A percentile compares a stretch with the other conserved stretches of the same genome.
Evolutionary conservation across 2,329 filamentous ascomycete genomes (phyloP).

Genomic region (Drechslerella stenobrocha): DNA sequence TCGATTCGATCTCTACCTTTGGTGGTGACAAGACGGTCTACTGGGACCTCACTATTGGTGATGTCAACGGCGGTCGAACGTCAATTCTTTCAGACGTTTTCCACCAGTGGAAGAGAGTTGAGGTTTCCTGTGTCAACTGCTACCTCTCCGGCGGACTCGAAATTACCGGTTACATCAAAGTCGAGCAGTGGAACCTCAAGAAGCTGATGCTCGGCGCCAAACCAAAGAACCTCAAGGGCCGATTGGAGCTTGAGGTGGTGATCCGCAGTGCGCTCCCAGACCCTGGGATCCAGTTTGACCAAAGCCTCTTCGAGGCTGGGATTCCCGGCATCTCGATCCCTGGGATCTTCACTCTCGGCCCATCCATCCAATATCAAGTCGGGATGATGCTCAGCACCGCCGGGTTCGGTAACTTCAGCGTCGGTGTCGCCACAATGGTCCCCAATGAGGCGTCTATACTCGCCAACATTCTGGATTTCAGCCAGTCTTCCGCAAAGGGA

Average conservation of each 20-base stretch:
- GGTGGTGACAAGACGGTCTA: slow-evolving; percentile 36
- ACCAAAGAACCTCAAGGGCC: slow-evolving; percentile 43
- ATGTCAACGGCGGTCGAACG: slow-evolving; percentile 7
- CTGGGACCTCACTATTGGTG: slow-evolving; percentile 39
- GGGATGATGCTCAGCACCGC: slow-evolving; percentile 10
- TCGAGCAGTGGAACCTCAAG: slow-evolving; percentile 43
- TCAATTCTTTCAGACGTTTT: slow-evolving; percentile 18
- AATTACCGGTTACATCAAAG: slow-evolving; percentile 47
- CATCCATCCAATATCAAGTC: slow-evolving; percentile 49
- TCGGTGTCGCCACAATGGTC: slow-evolving; percentile 19
- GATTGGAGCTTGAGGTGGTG: slow-evolving; percentile 31
- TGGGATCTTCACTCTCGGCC: slow-evolving; percentile 48
- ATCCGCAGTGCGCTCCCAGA: slow-evolving; percentile 17
- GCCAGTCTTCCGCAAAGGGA: slow-evolving; percentile 51
- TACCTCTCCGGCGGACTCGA: slow-evolving; percentile 46
- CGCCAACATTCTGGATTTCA: slow-evolving; percentile 50
- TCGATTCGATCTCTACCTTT: slow-evolving; percentile 29
- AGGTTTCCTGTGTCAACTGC: slow-evolving; percentile 48
- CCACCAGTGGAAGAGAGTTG: slow-evolving; percentile 19
- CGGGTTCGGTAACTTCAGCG: slow-evolving; percentile 24
- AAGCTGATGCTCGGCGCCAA: slow-evolving; percentile 34
- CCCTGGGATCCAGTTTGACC: slow-evolving; percentile 17
- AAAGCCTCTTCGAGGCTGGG: slow-evolving; percentile 37
- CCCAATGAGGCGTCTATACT: slow-evolving; percentile 20
- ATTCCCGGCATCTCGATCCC: slow-evolving; percentile 49